Evolutionary conservation across 208 protist genomes (phyloP).

Genomic region (Acanthamoeba quina): DNA sequence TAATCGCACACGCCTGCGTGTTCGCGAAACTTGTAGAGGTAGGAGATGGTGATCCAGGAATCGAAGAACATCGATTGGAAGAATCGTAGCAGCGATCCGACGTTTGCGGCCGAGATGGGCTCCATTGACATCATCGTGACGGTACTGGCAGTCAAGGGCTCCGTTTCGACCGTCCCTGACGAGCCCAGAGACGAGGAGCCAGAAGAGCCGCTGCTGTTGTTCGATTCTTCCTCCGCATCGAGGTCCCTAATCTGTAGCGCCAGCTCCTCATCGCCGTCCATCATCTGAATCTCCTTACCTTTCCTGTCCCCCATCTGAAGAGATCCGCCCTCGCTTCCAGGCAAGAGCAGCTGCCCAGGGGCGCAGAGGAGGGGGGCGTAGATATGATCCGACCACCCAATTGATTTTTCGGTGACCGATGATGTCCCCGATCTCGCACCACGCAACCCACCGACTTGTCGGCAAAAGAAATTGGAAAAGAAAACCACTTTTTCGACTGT

Average conservation of each 20-base stretch:
- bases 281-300: background rate
- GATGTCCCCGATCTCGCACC: too few relatives aligned
- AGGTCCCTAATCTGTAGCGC: constrained; percentile 23
- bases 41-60: constrained; percentile 56
- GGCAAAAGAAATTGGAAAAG: constrained; percentile 16
- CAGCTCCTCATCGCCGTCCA: background rate
- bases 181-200: background rate
- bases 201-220: background rate
- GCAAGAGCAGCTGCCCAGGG: too few relatives aligned
- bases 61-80: constrained; percentile 64
- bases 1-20: constrained; percentile 60
- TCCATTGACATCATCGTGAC: background rate
- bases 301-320: background rate
- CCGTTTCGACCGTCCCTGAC: background rate
- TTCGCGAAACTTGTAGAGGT: constrained; percentile 38
- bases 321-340: too few relatives aligned
- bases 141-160: background rate
- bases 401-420: too few relatives aligned
- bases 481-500: background rate
- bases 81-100: constrained; percentile 20
- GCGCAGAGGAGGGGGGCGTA: too few relatives aligned
- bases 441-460: background rate
- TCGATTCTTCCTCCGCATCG: constrained; percentile 18
- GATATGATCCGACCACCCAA: too few relatives aligned
- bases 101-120: background rate